These are phyloP conservation scores for Isoetes engelmannii DNA, from an alignment of 83 land plant genomes.

Conservation along the genomic window DNA sequence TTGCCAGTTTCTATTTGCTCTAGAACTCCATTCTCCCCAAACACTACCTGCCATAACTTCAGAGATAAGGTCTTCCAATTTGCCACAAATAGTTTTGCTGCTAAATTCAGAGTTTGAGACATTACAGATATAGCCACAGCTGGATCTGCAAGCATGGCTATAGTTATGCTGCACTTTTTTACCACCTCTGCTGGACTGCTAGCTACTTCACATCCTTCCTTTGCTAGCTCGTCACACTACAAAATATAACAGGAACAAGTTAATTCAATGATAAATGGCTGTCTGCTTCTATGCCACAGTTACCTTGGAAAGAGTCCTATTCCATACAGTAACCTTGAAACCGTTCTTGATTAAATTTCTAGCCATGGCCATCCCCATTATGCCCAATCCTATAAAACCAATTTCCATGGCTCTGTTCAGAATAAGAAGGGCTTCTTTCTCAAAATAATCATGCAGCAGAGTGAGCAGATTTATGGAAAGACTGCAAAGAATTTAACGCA, in stretches of 20 bases:
- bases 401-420: slow-evolving; percentile 50
- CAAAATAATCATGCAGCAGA: too few relatives aligned
- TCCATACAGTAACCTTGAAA: slow-evolving; percentile 86
- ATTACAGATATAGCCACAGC: slow-evolving; percentile 78
- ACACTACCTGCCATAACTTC: slow-evolving; percentile 61
- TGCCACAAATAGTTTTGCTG: background rate
- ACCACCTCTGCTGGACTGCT: slow-evolving; percentile 73
- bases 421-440: background rate
- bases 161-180: slow-evolving; percentile 65
- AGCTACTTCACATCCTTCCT: slow-evolving; percentile 66
- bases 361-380: slow-evolving; percentile 91
- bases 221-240: slow-evolving; percentile 81
- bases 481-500: too few relatives aligned
- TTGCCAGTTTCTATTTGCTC: slow-evolving; percentile 64
- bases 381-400: slow-evolving; percentile 86
- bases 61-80: background rate
- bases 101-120: background rate
- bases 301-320: slow-evolving; percentile 74
- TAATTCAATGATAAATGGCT: background rate
- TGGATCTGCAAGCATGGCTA: slow-evolving; percentile 93
- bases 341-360: slow-evolving; percentile 60
- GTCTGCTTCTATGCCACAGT: background rate
- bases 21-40: slow-evolving; percentile 80
- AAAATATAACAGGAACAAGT: background rate
- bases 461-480: too few relatives aligned